Conservation (phyloP, 129 eudicot species). For the Scalesia atractyloides region DNA sequence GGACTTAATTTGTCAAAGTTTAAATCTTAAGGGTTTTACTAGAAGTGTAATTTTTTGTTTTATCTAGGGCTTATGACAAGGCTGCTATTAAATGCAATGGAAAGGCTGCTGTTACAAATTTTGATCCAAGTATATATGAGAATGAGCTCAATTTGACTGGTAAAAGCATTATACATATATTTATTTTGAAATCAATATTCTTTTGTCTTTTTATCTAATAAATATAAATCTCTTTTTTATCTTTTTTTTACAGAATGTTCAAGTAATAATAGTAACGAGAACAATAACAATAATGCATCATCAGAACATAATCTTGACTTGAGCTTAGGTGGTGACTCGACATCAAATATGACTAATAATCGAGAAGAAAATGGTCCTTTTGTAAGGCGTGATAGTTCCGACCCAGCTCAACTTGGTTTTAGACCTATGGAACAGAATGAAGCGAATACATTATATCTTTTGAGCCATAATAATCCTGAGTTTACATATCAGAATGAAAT, state of each 20-base stretch:
- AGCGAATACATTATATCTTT: slow-evolving; percentile 50
- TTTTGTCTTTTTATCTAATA: background rate
- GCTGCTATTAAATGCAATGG: slow-evolving; percentile 94
- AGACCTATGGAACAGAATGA: slow-evolving; percentile 28
- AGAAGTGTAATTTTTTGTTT: slow-evolving; percentile 14
- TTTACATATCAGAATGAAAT: slow-evolving; percentile 36
- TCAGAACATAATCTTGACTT: slow-evolving; percentile 71
- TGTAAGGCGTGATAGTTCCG: slow-evolving; percentile 34
- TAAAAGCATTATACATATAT: slow-evolving; percentile 16
- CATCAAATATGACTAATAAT: slow-evolving; percentile 26
- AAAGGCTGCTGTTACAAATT: slow-evolving; percentile 89
- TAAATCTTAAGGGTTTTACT: slow-evolving; percentile 17
- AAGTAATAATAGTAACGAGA: slow-evolving; percentile 24
- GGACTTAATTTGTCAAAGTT: slow-evolving; percentile 1
- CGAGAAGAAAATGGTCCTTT: slow-evolving; percentile 30
- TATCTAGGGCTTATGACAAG: slow-evolving; percentile 82
- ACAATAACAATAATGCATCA: slow-evolving; percentile 22
- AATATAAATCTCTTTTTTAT: background rate
- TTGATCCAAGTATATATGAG: slow-evolving; percentile 79
- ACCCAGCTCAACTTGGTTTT: slow-evolving; percentile 23
- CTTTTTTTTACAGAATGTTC: slow-evolving; percentile 44
- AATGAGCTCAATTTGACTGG: slow-evolving; percentile 65
- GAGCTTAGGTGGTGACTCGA: slow-evolving; percentile 62
- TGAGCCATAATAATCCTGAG: slow-evolving; percentile 51
- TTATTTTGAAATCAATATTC: background rate